Base-by-base conservation (phyloP, 2,329 filamentous ascomycete genomes). In the Colletotrichum cordylinicola region DNA sequence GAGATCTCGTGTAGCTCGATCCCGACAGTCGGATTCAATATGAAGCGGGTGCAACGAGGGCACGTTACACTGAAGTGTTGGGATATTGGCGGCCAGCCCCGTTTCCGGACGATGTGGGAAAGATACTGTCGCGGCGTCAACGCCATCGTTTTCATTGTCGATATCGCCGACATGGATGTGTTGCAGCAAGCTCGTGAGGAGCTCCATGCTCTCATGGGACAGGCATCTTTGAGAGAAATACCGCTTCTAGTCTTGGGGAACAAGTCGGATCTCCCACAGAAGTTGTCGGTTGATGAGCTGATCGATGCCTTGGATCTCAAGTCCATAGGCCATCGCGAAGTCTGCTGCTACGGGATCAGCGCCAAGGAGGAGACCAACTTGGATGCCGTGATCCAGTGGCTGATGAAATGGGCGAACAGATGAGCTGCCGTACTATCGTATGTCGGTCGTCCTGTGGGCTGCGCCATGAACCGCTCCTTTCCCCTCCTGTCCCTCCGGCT, bases 51-150 rank as follows among this genome's bases (percentile, higher is more conserved):
- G 81, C 96, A 98, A 87, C 96, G 97, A 83, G 97, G 97, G 80
- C 96, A 98, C 91, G 97, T 99, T 84, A 98, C 97, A 81, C 90
- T 99, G 82, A 98, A 98, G 87, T 99, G 97, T 87, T 99, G 97
- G 97, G 97, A 99, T 88, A 92, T 99, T 78, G 97, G 97, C 80
- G 97, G 97, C 70, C 97, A 99, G 87, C 96, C 97, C 80, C 92
- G 96, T 79, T 99, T 98, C 88, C 94, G 97, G 82, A 95, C 95
- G 80, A 99, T 99, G 97, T 99, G 97, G 97, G 97, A 99, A 89
- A 91, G 97, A 82, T 99, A 99, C 86, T 98, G 97, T 87, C 95
- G 96, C 78, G 97, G 96, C 68, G 97, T 98, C 80, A 98, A 98
- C 87, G 96, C 96, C 80, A 98, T 99, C 80, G 95, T 99, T 79